Evolutionary conservation across 495 filamentous ascomycete species (phyloP).

Genomic region (Cairneyella variabilis): DNA sequence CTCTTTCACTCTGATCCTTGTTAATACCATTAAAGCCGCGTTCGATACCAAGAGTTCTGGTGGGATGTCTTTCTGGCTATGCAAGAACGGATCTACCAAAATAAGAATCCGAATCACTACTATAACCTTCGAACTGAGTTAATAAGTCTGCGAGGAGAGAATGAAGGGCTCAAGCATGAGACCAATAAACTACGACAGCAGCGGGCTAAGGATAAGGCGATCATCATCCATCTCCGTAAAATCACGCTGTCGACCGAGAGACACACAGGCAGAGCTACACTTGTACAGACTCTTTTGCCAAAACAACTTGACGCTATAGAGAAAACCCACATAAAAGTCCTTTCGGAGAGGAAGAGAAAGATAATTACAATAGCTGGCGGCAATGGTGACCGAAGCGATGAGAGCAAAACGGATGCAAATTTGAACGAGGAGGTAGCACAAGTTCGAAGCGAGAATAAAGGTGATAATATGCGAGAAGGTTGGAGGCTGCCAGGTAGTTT

Average conservation of each 20-base stretch:
- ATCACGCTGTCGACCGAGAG: background rate
- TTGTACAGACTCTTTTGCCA: background rate
- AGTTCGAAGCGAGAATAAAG: no score
- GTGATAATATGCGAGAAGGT: no score
- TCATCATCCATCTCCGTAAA: constrained; percentile 2
- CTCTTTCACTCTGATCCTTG: no score
- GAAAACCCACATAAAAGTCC: background rate
- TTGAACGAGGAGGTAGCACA: constrained; percentile 1
- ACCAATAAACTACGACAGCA: constrained; percentile 1
- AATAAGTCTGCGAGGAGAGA: constrained; percentile 1
- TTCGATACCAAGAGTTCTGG: constrained; percentile 1
- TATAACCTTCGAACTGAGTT: background rate
- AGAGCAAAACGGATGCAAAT: background rate
- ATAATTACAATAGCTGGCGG: background rate
- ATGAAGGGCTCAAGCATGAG: background rate
- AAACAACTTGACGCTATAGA: background rate
- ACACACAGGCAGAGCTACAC: background rate
- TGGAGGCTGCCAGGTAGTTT: no score
- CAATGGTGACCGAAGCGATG: no score
- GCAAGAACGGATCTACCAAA: background rate
- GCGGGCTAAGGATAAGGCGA: background rate
- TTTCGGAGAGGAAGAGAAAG: constrained; percentile 1
- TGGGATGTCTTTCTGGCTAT: background rate
- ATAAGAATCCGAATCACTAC: background rate
- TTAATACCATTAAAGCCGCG: no score